phyloP scores from a whole-genome alignment of 116 monocot genomes.

The Trichopus zeylanicus region DNA sequence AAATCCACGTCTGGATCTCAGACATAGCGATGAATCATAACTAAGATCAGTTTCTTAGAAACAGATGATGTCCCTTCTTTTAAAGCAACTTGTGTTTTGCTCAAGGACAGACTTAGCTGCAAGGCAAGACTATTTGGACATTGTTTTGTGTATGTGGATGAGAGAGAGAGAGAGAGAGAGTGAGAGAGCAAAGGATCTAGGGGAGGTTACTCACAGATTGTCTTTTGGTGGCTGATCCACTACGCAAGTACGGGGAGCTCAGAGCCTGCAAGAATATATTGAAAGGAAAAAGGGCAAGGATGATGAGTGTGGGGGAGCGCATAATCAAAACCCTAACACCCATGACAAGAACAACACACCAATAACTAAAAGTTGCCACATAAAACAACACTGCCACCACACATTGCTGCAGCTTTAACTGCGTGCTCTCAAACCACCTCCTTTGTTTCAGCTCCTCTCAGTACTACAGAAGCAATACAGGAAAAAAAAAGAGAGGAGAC shows the following conservation, averaged over 20 bases:
- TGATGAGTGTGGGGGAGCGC: neutral
- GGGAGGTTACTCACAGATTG: constrained; percentile 33
- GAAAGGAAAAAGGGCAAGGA: neutral
- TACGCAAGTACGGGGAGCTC: constrained; percentile 82
- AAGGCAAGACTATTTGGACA: no score
- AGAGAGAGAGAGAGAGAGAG: no score
- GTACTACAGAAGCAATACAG: neutral
- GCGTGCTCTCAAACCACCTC: constrained; percentile 22
- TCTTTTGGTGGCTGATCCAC: constrained; percentile 25
- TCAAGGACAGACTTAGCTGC: no score
- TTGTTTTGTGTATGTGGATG: neutral
- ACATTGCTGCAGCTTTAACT: constrained; percentile 32
- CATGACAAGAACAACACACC: constrained; percentile 17
- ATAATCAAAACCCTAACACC: constrained; percentile 14
- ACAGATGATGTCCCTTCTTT: no score
- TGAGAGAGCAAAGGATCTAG: neutral
- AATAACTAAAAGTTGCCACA: constrained; percentile 38
- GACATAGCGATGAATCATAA: no score
- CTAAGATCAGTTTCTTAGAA: no score
- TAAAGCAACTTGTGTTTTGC: no score
- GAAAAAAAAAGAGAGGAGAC: neutral
- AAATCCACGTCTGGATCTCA: no score
- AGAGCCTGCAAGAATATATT: constrained; percentile 50
- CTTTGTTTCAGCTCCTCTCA: neutral
- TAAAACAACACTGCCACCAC: constrained; percentile 9